phyloP scores from a whole-genome alignment of 2,329 filamentous ascomycete genomes.

The Simplicillium sp. region DNA sequence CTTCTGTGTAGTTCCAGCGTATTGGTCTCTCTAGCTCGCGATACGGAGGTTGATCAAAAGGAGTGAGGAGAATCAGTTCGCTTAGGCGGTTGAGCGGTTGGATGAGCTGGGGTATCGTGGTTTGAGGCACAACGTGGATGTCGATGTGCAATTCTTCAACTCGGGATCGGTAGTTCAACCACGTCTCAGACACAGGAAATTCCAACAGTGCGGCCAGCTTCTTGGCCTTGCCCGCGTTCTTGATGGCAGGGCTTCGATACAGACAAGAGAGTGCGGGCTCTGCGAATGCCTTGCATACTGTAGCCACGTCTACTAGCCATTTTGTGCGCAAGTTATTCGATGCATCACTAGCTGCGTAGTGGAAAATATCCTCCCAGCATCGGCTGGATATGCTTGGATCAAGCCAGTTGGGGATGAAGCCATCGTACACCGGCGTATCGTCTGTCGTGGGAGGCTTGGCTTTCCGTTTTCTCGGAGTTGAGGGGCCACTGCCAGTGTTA shows the following conservation, averaged over 20 bases:
- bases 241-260: conserved; percentile 60
- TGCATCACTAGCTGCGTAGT: conserved; percentile 48
- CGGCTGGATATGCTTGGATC: conserved; percentile 52
- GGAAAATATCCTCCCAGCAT: conserved; percentile 61
- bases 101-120: conserved; percentile 42
- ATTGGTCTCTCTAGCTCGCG: conserved; percentile 44
- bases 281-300: conserved; percentile 53
- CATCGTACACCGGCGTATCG: not conserved
- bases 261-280: conserved; percentile 67
- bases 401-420: conserved; percentile 43
- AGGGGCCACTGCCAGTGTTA: too few relatives aligned
- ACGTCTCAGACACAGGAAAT: conserved; percentile 35
- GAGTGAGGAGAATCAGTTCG: conserved; percentile 63
- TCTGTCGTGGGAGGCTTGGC: too few relatives aligned
- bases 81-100: conserved; percentile 55
- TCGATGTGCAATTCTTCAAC: conserved; percentile 63
- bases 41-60: conserved; percentile 58
- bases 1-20: conserved; percentile 60
- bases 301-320: conserved; percentile 58
- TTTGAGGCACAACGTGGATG: conserved; percentile 49
- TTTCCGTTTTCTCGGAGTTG: too few relatives aligned
- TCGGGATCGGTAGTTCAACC: conserved; percentile 60
- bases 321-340: conserved; percentile 34
- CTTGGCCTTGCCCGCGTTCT: conserved; percentile 31
- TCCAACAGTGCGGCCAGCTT: conserved; percentile 44